A percentile compares a stretch with the other conserved stretches of the same genome.
Conservation (phyloP, 2,329 filamentous ascomycete species). For the Xylaria sp. region DNA sequence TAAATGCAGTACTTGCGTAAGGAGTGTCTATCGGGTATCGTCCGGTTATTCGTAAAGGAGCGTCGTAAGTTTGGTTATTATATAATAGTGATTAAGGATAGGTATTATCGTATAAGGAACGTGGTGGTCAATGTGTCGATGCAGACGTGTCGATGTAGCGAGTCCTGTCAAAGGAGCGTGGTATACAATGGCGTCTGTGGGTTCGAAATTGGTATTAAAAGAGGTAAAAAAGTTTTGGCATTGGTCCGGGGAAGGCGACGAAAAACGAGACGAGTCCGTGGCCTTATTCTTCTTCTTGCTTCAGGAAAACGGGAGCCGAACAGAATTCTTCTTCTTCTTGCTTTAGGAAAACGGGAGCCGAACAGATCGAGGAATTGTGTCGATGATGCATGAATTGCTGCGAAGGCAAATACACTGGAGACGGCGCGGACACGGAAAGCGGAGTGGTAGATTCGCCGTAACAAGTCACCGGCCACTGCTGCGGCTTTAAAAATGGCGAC, state of each 20-base stretch:
- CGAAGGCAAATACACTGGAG: slow-evolving; percentile 33
- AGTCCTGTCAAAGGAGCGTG: slow-evolving; percentile 35
- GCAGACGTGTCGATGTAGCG: slow-evolving; percentile 31
- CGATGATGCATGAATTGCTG: slow-evolving; percentile 35
- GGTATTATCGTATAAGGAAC: slow-evolving; percentile 32
- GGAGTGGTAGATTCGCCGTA: slow-evolving; percentile 37
- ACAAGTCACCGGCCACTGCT: slow-evolving; percentile 38
- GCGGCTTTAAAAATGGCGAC: slow-evolving; percentile 42
- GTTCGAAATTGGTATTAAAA: slow-evolving; percentile 26
- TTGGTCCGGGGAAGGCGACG: slow-evolving; percentile 9
- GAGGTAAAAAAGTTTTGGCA: slow-evolving; percentile 19
- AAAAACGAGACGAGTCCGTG: slow-evolving; percentile 2
- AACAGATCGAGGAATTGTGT: slow-evolving; percentile 33
- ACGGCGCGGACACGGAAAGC: slow-evolving; percentile 32
- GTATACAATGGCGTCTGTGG: slow-evolving; percentile 35
- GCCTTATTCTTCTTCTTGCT: slow-evolving; percentile 28
- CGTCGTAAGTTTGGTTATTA: slow-evolving; percentile 34
- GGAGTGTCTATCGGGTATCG: slow-evolving; percentile 45
- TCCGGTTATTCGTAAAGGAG: slow-evolving; percentile 35
- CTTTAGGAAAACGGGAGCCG: slow-evolving; percentile 32
- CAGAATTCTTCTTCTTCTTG: slow-evolving; percentile 31
- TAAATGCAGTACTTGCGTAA: slow-evolving; percentile 33
- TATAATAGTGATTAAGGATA: slow-evolving; percentile 29
- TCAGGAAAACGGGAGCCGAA: slow-evolving; percentile 31
- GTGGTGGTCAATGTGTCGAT: slow-evolving; percentile 36